phyloP scores from a whole-genome alignment of 2,329 filamentous ascomycete species.

The Hypoxylon sp. region DNA sequence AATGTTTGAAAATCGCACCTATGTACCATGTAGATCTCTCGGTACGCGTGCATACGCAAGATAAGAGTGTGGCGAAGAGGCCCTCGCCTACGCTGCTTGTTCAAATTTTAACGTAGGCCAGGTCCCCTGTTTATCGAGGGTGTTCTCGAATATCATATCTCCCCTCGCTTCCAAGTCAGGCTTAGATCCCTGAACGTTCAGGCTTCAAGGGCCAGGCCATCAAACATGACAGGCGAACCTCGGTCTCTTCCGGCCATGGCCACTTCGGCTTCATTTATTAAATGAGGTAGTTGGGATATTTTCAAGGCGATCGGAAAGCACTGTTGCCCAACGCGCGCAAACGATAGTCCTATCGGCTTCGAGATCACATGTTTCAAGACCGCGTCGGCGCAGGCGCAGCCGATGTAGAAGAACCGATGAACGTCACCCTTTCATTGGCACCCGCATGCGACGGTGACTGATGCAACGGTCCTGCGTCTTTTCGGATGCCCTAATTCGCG shows the following conservation, averaged over 20 bases:
- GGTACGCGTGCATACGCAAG: conserved; percentile 3
- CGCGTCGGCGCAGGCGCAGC: conserved; percentile 26
- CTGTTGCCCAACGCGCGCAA: conserved; percentile 20
- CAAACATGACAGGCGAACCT: conserved; percentile 33
- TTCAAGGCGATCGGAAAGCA: conserved; percentile 26
- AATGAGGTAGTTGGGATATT: conserved; percentile 29
- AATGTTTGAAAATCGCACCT: conserved; percentile 13
- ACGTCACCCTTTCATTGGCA: conserved; percentile 34
- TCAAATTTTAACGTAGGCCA: conserved; percentile 28
- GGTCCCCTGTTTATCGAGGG: conserved; percentile 29
- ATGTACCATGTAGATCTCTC: conserved; percentile 8
- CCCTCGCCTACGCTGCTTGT: conserved; percentile 15
- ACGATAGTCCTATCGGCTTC: conserved; percentile 29
- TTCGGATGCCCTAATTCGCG: conserved; percentile 13
- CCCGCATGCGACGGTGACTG: conserved; percentile 41
- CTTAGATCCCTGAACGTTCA: conserved; percentile 23
- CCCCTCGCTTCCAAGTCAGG: conserved; percentile 23
- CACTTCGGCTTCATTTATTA: conserved; percentile 26
- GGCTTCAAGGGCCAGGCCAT: conserved; percentile 32
- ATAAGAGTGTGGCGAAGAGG: conserved; percentile 4
- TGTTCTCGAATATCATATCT: conserved; percentile 24
- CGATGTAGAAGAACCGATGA: conserved; percentile 21
- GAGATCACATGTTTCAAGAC: conserved; percentile 39
- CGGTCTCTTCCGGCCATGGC: conserved; percentile 29
- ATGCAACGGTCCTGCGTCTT: conserved; percentile 38